phyloP scores from a whole-genome alignment of 139 green algal species.

The Coelastrella sp. region DNA sequence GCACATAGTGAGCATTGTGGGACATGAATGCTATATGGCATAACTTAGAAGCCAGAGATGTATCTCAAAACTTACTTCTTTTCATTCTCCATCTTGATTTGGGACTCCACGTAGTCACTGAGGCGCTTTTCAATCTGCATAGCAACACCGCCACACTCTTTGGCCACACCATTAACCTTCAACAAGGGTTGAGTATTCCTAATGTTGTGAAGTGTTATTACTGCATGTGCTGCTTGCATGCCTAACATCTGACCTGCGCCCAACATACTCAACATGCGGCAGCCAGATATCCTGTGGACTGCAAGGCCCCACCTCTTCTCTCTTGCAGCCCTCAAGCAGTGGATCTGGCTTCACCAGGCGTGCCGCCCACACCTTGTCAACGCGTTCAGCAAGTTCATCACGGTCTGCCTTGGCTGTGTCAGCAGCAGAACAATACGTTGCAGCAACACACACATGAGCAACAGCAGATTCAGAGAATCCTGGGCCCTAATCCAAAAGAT shows the following conservation, averaged over 20 bases:
- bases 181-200: not conserved
- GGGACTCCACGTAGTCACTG: conserved; percentile 71
- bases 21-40: too few relatives aligned
- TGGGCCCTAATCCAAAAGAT: too few relatives aligned
- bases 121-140: conserved; percentile 39
- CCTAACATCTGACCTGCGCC: conserved; percentile 55
- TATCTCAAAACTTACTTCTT: conserved; percentile 73
- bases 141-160: not conserved
- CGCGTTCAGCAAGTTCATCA: conserved; percentile 36
- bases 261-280: not conserved
- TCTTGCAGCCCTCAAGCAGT: conserved; percentile 66
- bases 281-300: not conserved
- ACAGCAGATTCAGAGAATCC: not conserved
- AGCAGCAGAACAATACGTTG: not conserved
- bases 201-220: not conserved
- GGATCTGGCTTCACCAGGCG: conserved; percentile 69
- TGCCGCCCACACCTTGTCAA: conserved; percentile 68
- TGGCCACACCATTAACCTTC: not conserved
- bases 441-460: conserved; percentile 28
- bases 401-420: conserved; percentile 30
- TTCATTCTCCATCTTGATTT: conserved; percentile 79
- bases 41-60: not conserved
- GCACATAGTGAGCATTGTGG: too few relatives aligned
- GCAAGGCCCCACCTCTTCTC: conserved; percentile 52
- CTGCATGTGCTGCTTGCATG: conserved; percentile 23